Percentiles rank a stretch among this genome's conserved stretches.
Conservation (phyloP, 345 rosid species). For the Cardamine occulta region DNA sequence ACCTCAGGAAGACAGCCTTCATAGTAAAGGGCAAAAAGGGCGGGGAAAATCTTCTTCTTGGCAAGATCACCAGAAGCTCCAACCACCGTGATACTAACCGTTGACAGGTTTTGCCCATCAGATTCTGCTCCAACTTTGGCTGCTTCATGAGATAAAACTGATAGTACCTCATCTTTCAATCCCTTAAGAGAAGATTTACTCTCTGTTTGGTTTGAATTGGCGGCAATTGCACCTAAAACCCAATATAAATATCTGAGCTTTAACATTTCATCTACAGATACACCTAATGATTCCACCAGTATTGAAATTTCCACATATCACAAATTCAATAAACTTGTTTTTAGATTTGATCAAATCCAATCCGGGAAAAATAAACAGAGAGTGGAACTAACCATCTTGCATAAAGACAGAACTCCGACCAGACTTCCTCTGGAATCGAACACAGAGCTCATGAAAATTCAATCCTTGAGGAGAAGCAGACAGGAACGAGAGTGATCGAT, state of each 20-base stretch:
- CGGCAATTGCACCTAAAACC: constrained; percentile 63
- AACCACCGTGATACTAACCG: constrained; percentile 90
- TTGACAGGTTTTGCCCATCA: constrained; percentile 57
- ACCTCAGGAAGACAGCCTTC: constrained; percentile 97
- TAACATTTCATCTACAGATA: neutral
- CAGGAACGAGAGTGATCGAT: constrained; percentile 48
- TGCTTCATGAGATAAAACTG: constrained; percentile 51
- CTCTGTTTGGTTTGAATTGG: constrained; percentile 47
- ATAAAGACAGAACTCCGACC: constrained; percentile 49
- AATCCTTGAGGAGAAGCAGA: constrained; percentile 37
- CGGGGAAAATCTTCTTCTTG: constrained; percentile 98
- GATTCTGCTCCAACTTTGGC: constrained; percentile 47
- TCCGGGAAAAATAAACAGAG: neutral
- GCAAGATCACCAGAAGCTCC: constrained; percentile 99
- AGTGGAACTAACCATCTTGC: constrained; percentile 56
- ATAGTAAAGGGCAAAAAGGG: constrained; percentile 95
- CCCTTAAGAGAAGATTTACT: constrained; percentile 52
- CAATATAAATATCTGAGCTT: constrained; percentile 12
- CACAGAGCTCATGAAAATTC: constrained; percentile 48
- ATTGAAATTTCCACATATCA: neutral
- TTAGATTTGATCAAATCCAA: neutral
- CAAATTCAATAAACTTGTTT: neutral
- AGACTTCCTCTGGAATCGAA: constrained; percentile 47
- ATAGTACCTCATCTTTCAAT: constrained; percentile 52
- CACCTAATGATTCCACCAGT: constrained; percentile 10